These are phyloP conservation scores for Botryotinia globosa DNA, from an alignment of 2,329 filamentous ascomycete species.

Conservation along the genomic window DNA sequence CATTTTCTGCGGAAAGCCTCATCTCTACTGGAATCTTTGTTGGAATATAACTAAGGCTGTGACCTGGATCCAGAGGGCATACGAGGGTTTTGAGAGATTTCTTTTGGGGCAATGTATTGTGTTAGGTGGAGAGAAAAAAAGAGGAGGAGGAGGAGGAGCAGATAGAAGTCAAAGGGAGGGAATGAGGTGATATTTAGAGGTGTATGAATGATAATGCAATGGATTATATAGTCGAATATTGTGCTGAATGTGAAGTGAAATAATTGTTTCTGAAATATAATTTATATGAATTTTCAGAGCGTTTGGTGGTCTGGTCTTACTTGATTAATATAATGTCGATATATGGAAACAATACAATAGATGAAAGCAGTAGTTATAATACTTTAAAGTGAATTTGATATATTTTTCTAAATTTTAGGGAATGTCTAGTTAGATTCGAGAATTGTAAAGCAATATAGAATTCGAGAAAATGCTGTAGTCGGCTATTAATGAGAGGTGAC, in stretches of 20 bases:
- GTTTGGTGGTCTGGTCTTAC: not conserved
- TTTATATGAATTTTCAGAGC: not conserved
- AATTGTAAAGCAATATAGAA: too few relatives aligned
- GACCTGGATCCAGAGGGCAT: slow-evolving; percentile 10
- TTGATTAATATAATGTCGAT: not conserved
- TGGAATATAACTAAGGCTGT: not conserved
- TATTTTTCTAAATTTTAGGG: not conserved
- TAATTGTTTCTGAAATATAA: not conserved
- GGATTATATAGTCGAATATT: not conserved
- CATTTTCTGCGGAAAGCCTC: not conserved
- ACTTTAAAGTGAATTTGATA: not conserved
- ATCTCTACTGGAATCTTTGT: slow-evolving; percentile 8
- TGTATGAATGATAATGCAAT: not conserved
- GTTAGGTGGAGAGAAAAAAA: not conserved
- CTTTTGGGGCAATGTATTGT: not conserved
- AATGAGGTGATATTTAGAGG: not conserved
- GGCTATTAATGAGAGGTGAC: too few relatives aligned
- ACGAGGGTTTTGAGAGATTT: not conserved
- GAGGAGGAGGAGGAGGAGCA: too few relatives aligned
- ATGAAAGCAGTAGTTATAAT: not conserved
- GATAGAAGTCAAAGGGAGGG: not conserved
- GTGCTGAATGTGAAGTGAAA: not conserved
- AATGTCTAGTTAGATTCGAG: too few relatives aligned
- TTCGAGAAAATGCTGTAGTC: too few relatives aligned
- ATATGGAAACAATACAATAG: not conserved